Conservation (phyloP, 169 alveolate genomes). For the Nephromyces sp. region DNA sequence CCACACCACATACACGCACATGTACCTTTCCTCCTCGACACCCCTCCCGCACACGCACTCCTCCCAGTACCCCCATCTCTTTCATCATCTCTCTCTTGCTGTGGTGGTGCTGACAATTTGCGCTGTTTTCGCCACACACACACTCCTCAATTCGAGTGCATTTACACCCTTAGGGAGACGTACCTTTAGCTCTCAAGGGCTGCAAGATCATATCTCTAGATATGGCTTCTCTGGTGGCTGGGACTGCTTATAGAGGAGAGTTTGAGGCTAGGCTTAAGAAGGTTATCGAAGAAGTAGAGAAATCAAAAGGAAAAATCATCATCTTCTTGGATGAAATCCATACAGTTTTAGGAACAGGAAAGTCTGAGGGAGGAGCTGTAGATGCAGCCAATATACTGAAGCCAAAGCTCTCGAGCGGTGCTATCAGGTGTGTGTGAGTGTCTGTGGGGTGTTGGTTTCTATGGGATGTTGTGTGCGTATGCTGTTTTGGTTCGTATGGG, state of each 20-base stretch:
- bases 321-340: conserved; percentile 79
- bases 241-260: conserved; percentile 72
- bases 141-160: too few species aligned
- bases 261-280: conserved; percentile 75
- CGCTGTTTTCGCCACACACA: too few species aligned
- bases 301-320: conserved; percentile 72
- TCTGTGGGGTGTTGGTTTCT: too few species aligned
- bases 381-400: conserved; percentile 61
- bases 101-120: too few species aligned
- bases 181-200: conserved; percentile 61
- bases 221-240: conserved; percentile 66
- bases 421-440: conserved; percentile 18
- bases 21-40: too few species aligned
- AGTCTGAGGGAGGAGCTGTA: conserved; percentile 71
- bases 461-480: too few species aligned
- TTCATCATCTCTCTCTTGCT: too few species aligned
- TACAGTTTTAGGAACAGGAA: conserved; percentile 80
- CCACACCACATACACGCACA: too few species aligned
- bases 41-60: too few species aligned
- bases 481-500: too few species aligned
- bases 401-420: conserved; percentile 52
- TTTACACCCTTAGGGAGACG: too few species aligned
- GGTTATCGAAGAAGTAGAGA: conserved; percentile 68
- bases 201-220: conserved; percentile 66
- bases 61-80: too few species aligned